Conservation (phyloP, 139 green algal genomes). For the Chlorella vulgaris region DNA sequence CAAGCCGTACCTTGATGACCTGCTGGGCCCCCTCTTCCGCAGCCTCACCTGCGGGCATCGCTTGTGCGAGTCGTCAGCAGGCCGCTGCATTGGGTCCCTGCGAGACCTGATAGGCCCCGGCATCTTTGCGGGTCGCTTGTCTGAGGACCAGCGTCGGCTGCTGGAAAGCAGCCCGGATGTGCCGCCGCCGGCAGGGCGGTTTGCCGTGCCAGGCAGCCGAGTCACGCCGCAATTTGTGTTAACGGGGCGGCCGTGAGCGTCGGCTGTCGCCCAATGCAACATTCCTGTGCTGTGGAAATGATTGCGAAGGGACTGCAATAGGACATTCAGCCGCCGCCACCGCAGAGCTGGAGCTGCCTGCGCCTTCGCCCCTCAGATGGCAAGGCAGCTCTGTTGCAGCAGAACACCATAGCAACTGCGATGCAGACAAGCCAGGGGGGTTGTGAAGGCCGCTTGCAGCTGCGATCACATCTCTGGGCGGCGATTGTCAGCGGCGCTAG, state of each 20-base stretch:
- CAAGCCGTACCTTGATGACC: constrained; percentile 78
- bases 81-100: constrained; percentile 55
- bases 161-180: constrained; percentile 51
- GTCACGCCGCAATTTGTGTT: constrained; percentile 32
- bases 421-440: no score
- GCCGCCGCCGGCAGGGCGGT: constrained; percentile 35
- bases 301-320: neutral
- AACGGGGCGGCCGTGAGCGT: constrained; percentile 6
- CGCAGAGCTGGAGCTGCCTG: no score
- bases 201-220: constrained; percentile 4
- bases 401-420: no score
- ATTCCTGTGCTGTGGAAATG: neutral
- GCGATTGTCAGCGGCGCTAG: no score
- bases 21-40: constrained; percentile 76
- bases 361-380: no score
- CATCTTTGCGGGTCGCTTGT: constrained; percentile 67
- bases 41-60: constrained; percentile 72
- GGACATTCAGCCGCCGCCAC: neutral
- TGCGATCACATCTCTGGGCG: no score
- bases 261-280: no score
- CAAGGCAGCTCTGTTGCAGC: no score
- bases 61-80: constrained; percentile 71
- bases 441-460: no score
- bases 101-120: constrained; percentile 68
- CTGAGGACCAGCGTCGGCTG: constrained; percentile 49